These are phyloP conservation scores for Cutaneotrichosporon sp. DNA, from an alignment of 1,284 basidiomycete species.

Conservation along the genomic window DNA sequence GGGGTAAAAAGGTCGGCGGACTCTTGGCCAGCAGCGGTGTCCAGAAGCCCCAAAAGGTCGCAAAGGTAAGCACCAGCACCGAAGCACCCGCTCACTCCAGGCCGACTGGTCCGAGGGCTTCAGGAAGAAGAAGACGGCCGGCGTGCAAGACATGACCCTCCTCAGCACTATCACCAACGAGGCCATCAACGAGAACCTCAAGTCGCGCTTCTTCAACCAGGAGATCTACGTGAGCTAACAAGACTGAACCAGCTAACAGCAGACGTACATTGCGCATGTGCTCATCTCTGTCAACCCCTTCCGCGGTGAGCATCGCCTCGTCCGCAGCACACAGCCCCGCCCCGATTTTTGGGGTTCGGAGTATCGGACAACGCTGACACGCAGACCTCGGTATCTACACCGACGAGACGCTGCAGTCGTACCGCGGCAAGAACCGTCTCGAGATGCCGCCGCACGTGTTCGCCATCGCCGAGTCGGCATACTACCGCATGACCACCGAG, in stretches of 20 bases:
- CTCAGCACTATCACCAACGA: conserved; percentile 97
- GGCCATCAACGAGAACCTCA: conserved; percentile 95
- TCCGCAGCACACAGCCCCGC: conserved; percentile 2
- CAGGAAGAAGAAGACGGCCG: conserved; percentile 97
- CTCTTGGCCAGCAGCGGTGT: conserved; percentile 62
- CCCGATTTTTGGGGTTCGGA: not conserved
- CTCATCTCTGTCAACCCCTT: conserved; percentile 99
- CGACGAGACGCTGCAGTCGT: conserved; percentile 78
- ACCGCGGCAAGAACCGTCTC: conserved; percentile 96
- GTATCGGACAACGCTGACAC: not conserved
- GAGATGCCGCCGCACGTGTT: conserved; percentile 99
- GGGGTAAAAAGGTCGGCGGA: conserved; percentile 74
- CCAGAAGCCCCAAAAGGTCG: conserved; percentile 23
- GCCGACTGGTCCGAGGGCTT: conserved; percentile 98
- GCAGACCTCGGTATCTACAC: conserved; percentile 96
- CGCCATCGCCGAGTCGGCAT: conserved; percentile 92
- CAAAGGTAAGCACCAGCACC: conserved; percentile 18
- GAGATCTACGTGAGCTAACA: conserved; percentile 76
- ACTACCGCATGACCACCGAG: conserved; percentile 99
- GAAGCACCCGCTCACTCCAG: conserved; percentile 53
- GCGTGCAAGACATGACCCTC: conserved; percentile 98
- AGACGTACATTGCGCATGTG: conserved; percentile 96
- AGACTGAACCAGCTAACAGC: conserved; percentile 3
- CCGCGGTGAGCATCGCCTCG: conserved; percentile 62
- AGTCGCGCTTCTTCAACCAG: conserved; percentile 90